A percentile compares a stretch with the other conserved stretches of the same genome.
Conservation (phyloP, 495 filamentous ascomycete species). For the Tetracladium marchalianum region DNA sequence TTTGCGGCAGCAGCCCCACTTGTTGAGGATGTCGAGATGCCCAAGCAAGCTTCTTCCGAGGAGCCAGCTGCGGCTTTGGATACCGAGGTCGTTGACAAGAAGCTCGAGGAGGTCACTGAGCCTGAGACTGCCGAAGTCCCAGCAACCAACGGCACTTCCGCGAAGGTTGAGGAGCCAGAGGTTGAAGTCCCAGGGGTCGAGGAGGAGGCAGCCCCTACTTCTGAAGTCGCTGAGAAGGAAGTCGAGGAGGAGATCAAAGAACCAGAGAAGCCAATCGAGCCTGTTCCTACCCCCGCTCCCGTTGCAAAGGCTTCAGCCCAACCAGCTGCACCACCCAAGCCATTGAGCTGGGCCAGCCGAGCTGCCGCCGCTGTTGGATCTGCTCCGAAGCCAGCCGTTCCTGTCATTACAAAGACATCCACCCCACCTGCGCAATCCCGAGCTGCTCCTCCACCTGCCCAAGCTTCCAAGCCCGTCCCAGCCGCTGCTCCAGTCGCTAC, state of each 20-base stretch:
- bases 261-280: conserved; percentile 37
- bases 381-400: conserved; percentile 33
- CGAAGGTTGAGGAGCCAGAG: conserved; percentile 22
- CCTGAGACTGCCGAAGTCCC: conserved; percentile 15
- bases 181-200: conserved; percentile 17
- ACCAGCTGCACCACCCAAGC: conserved; percentile 31
- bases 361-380: conserved; percentile 38
- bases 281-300: conserved; percentile 40
- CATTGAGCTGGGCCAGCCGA: conserved; percentile 89
- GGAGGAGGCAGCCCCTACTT: conserved; percentile 11
- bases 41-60: conserved; percentile 28
- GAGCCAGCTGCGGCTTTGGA: conserved; percentile 31
- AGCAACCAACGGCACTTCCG: conserved; percentile 24
- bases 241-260: conserved; percentile 27
- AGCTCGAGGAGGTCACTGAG: conserved; percentile 34
- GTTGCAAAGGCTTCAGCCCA: conserved; percentile 25
- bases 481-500: conserved; percentile 16
- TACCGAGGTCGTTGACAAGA: conserved; percentile 35
- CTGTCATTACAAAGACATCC: conserved; percentile 21
- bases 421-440: conserved; percentile 19
- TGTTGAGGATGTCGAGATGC: conserved; percentile 33
- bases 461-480: conserved; percentile 22
- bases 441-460: conserved; percentile 16
- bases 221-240: conserved; percentile 24
- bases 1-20: conserved; percentile 34